Base-by-base conservation (phyloP, 148 eudicot species). In the Beta vulgaris region DNA sequence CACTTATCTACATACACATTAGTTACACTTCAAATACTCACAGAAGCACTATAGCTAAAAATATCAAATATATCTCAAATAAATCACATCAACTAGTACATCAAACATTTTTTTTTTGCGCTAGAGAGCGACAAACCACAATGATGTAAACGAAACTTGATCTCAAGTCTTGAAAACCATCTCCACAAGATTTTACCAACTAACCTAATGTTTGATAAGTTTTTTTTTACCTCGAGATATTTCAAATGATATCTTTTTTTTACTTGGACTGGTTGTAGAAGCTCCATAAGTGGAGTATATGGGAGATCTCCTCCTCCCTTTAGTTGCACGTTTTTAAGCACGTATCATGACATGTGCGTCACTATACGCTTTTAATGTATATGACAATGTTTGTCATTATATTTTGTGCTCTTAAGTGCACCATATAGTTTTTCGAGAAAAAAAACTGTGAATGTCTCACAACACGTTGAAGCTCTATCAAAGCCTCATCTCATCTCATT, bases 211-310 rank as follows among this genome's bases (percentile, higher is more conserved):
- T n/a, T n/a, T n/a, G n/a, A n/a, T n/a, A n/a, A n/a, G n/a, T n/a
- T n/a, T 16, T 48, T 16, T 48, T 21, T 4, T 48, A 48, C 23
- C 53, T 51, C n/a, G 7, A 9, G 10, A 51, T 19, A 51, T 3
- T 21, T 51, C 57, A 51, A 51, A 6, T 51, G n/a, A 21, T 21
- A 19, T 51, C 26, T 19, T n/a, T n/a, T n/a, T 48, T 14, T 2
- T 9, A 66, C 44, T 39, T 66, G 69, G 69, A 66, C 69, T 25
- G 8, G 7, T 66, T 23, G 48, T 66, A n/a, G 69, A 49, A 66
- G 69, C 69, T 60, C 62, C 62, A 12, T 58, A 11, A 12, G 19
- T 14, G 11, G 29, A 18, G 13, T 57, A 57, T 46, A 11, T 16
- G 21, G 51, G 51, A 19, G 16, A 19, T 46, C 16, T 12, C 53